Conservation (phyloP, 1,139 yeast species). For the Zygosaccharomyces sapae region DNA sequence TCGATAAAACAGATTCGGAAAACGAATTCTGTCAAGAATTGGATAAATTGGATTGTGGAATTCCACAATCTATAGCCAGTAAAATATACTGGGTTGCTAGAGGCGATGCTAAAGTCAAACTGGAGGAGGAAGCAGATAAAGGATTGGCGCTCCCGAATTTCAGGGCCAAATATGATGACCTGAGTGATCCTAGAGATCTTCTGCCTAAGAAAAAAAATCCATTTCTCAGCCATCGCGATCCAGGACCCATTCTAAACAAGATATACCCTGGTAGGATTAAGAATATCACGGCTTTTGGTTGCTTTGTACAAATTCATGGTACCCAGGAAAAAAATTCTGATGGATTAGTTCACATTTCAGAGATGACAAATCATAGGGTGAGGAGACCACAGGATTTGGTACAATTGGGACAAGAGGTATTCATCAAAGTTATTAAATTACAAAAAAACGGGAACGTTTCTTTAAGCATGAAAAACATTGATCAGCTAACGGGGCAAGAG, state of each 20-base stretch:
- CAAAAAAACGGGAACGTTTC: slow-evolving; percentile 52
- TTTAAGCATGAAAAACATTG: slow-evolving; percentile 68
- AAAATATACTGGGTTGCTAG: slow-evolving; percentile 30
- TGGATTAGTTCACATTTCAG: slow-evolving; percentile 79
- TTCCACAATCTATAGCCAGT: slow-evolving; percentile 45
- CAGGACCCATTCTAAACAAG: slow-evolving; percentile 40
- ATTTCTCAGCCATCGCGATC: slow-evolving; percentile 26
- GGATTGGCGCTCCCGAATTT: slow-evolving; percentile 22
- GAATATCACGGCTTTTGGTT: slow-evolving; percentile 67
- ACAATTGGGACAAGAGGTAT: slow-evolving; percentile 56
- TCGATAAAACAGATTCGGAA: slow-evolving; percentile 33
- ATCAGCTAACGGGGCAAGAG: slow-evolving; percentile 63
- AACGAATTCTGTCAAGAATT: slow-evolving; percentile 44
- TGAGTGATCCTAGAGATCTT: slow-evolving; percentile 18
- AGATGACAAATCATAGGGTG: slow-evolving; percentile 50
- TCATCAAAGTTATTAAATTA: slow-evolving; percentile 52
- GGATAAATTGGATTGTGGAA: slow-evolving; percentile 59
- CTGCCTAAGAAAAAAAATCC: slow-evolving; percentile 1
- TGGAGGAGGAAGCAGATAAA: slow-evolving; percentile 14
- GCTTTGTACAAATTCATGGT: slow-evolving; percentile 56
- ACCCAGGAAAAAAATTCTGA: slow-evolving; percentile 39
- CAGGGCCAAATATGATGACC: slow-evolving; percentile 23
- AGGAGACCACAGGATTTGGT: slow-evolving; percentile 59
- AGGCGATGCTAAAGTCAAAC: slow-evolving; percentile 23
- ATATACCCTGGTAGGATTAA: slow-evolving; percentile 60